phyloP scores from a whole-genome alignment of 1,284 basidiomycete genomes.

The Cerrena zonata region DNA sequence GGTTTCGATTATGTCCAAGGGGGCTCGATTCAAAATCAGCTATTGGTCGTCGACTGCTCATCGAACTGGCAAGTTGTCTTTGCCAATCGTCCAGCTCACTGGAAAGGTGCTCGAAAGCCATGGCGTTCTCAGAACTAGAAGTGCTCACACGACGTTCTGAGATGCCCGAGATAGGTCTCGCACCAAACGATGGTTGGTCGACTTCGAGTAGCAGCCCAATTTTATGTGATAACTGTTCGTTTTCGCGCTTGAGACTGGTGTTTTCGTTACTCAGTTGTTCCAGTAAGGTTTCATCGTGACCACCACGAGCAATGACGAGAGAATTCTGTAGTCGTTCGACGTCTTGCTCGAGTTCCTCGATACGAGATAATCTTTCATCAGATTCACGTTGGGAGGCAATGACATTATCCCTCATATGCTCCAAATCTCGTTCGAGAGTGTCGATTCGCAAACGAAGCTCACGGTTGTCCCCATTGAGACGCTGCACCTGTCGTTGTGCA shows the following conservation, averaged over 20 bases:
- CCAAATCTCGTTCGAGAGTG: conserved; percentile 69
- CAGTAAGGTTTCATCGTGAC: conserved; percentile 61
- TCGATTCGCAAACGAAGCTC: conserved; percentile 74
- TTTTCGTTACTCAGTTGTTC: conserved; percentile 78
- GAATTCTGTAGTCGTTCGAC: conserved; percentile 75
- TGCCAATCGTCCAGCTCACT: conserved; percentile 81
- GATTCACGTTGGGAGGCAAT: conserved; percentile 68
- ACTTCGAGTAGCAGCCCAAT: conserved; percentile 80
- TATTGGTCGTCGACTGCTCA: conserved; percentile 63
- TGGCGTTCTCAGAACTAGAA: conserved; percentile 75
- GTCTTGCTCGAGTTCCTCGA: conserved; percentile 76
- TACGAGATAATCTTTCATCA: conserved; percentile 67
- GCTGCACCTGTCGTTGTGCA: conserved; percentile 66
- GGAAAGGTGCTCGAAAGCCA: conserved; percentile 68
- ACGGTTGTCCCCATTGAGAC: conserved; percentile 65
- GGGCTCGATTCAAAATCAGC: conserved; percentile 60
- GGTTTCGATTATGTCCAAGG: conserved; percentile 47
- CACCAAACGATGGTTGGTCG: conserved; percentile 66
- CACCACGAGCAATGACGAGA: conserved; percentile 68
- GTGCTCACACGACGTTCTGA: conserved; percentile 63
- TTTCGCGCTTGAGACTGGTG: conserved; percentile 70
- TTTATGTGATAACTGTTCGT: conserved; percentile 80
- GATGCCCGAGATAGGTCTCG: conserved; percentile 57
- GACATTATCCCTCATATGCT: conserved; percentile 68
- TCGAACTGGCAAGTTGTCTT: conserved; percentile 69